Conservation (phyloP, 371 early-diverging fungal genomes). For the Syncephalis fuscata region DNA sequence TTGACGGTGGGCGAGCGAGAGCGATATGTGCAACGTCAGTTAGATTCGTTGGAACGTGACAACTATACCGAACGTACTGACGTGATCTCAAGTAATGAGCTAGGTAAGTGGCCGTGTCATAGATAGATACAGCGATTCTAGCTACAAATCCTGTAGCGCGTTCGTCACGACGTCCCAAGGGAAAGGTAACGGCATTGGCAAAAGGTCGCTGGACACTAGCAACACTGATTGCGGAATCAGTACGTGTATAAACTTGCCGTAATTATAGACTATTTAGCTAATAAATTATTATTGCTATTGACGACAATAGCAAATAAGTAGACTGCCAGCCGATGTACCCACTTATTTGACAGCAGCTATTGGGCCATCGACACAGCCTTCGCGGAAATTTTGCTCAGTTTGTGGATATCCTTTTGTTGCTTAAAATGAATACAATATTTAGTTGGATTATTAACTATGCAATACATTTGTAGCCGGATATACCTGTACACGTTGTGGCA, state of each 20-base stretch:
- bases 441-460: too few relatives aligned
- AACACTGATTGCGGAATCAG: constrained; percentile 5
- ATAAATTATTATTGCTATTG: too few relatives aligned
- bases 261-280: not conserved
- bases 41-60: constrained; percentile 6
- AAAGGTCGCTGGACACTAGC: constrained; percentile 1
- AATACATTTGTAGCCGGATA: constrained; percentile 3
- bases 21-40: constrained; percentile 4
- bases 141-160: constrained; percentile 2
- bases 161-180: not conserved
- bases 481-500: constrained; percentile 6
- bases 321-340: constrained; percentile 3
- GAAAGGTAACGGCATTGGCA: constrained; percentile 3
- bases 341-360: constrained; percentile 5
- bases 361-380: constrained; percentile 3
- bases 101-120: not conserved
- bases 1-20: not conserved
- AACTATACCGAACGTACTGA: constrained; percentile 6
- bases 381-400: constrained; percentile 8
- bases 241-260: not conserved
- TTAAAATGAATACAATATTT: too few relatives aligned
- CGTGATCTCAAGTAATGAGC: constrained; percentile 1
- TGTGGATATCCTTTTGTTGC: constrained; percentile 2
- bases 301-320: not conserved
- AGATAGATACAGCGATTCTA: not conserved